Conservation (phyloP, 2,329 filamentous ascomycete species). For the Trichothecium roseum region DNA sequence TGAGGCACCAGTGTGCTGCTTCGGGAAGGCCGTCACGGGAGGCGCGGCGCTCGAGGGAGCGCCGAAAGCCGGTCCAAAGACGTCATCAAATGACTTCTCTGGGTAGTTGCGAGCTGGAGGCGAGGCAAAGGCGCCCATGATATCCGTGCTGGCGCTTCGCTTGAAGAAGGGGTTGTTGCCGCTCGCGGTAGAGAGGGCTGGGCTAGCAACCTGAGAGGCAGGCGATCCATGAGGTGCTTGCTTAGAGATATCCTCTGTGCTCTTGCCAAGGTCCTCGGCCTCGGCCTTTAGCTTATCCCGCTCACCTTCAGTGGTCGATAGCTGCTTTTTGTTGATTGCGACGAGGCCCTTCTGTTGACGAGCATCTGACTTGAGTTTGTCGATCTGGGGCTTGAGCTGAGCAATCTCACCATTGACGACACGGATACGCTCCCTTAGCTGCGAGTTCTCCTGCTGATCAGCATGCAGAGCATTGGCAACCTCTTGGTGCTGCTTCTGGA, state of each 20-base stretch:
- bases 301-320: constrained; percentile 80
- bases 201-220: constrained; percentile 52
- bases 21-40: constrained; percentile 31
- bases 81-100: constrained; percentile 71
- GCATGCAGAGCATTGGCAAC: constrained; percentile 63
- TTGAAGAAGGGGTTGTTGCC: constrained; percentile 95
- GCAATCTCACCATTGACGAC: constrained; percentile 72
- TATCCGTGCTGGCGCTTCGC: constrained; percentile 50
- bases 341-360: constrained; percentile 93
- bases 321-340: constrained; percentile 97
- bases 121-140: constrained; percentile 43
- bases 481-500: constrained; percentile 74
- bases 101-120: constrained; percentile 36
- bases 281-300: constrained; percentile 79
- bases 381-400: constrained; percentile 79
- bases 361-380: constrained; percentile 85
- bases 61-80: constrained; percentile 59
- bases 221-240: constrained; percentile 42
- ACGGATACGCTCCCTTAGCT: constrained; percentile 78
- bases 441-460: constrained; percentile 81
- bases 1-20: constrained; percentile 48
- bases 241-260: constrained; percentile 46
- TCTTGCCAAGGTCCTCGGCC: constrained; percentile 57
- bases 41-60: constrained; percentile 24
- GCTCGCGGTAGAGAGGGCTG: constrained; percentile 56